Conservation (phyloP, 305 asterid species). For the Plantago lanceolata region DNA sequence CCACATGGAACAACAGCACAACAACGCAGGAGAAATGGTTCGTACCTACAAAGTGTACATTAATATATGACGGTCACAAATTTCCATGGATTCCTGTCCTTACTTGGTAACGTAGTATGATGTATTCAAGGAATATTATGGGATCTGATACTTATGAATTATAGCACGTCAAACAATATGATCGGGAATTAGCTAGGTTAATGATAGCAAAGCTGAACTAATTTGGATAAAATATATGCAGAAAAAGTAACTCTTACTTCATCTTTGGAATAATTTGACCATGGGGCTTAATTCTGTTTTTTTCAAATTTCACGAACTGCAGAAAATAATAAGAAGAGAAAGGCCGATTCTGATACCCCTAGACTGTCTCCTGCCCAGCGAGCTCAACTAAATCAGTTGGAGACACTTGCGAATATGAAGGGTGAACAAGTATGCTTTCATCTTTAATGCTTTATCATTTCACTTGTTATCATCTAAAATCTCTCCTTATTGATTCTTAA, state of each 20-base stretch:
- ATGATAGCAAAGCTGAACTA: background rate
- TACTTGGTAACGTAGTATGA: background rate
- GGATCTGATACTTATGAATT: slow-evolving; percentile 13
- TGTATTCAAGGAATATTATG: slow-evolving; percentile 16
- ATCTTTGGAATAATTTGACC: slow-evolving; percentile 23
- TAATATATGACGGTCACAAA: too few species aligned
- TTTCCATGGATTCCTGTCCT: background rate
- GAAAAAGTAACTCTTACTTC: slow-evolving; percentile 3
- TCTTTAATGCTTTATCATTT: slow-evolving; percentile 18
- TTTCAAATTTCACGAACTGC: slow-evolving; percentile 30
- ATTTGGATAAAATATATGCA: background rate
- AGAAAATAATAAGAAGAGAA: slow-evolving; percentile 79
- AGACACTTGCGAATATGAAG: slow-evolving; percentile 77
- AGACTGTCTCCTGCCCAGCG: slow-evolving; percentile 67
- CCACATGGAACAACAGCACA: slow-evolving; percentile 59
- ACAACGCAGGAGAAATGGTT: slow-evolving; percentile 63
- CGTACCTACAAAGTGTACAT: slow-evolving; percentile 18
- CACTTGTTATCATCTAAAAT: slow-evolving; percentile 6
- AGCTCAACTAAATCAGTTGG: slow-evolving; percentile 61
- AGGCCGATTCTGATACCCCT: slow-evolving; percentile 71
- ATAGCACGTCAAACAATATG: slow-evolving; percentile 6
- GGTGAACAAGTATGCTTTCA: slow-evolving; percentile 76
- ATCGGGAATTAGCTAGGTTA: slow-evolving; percentile 11
- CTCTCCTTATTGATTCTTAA: background rate
- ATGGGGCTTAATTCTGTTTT: background rate